These are phyloP conservation scores for Coemansia interrupta DNA, from an alignment of 192 early-diverging fungal genomes.

Conservation along the genomic window DNA sequence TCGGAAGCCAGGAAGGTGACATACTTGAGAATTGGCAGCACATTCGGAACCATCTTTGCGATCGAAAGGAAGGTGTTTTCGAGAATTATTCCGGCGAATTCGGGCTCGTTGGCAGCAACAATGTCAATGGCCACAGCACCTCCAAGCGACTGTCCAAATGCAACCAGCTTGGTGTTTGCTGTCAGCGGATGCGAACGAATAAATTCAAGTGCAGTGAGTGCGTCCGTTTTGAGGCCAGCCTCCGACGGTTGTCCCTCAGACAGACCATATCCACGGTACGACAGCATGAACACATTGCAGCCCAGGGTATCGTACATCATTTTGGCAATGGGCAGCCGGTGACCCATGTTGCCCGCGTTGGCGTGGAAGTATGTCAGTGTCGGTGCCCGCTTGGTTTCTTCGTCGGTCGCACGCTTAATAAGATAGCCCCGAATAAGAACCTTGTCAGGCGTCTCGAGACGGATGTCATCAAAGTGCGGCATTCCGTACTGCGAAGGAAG, in stretches of 20 bases:
- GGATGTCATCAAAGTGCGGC: slow-evolving; percentile 66
- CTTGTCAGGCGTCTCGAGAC: slow-evolving; percentile 73
- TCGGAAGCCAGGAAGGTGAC: slow-evolving; percentile 83
- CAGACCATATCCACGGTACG: slow-evolving; percentile 94
- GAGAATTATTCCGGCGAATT: slow-evolving; percentile 77
- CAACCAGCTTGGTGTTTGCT: slow-evolving; percentile 72
- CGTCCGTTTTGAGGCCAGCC: slow-evolving; percentile 83
- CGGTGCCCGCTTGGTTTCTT: slow-evolving; percentile 56
- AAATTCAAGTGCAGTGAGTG: slow-evolving; percentile 82
- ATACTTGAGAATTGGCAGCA: slow-evolving; percentile 71
- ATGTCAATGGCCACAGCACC: slow-evolving; percentile 92
- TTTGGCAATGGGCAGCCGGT: slow-evolving; percentile 88
- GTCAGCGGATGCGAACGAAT: slow-evolving; percentile 71
- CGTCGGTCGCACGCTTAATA: slow-evolving; percentile 61
- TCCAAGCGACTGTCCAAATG: slow-evolving; percentile 94
- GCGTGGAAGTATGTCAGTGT: slow-evolving; percentile 92
- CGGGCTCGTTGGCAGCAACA: slow-evolving; percentile 71
- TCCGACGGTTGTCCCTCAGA: slow-evolving; percentile 85
- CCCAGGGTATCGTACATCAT: slow-evolving; percentile 61
- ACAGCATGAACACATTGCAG: slow-evolving; percentile 93
- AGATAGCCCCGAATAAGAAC: slow-evolving; percentile 76
- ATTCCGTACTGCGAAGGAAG: slow-evolving; percentile 68
- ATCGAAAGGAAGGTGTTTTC: slow-evolving; percentile 94
- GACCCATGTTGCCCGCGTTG: slow-evolving; percentile 99
- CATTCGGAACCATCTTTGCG: slow-evolving; percentile 80